These are phyloP conservation scores for Evansstolkia leycettana DNA, from an alignment of 495 filamentous ascomycete genomes.

Conservation along the genomic window DNA sequence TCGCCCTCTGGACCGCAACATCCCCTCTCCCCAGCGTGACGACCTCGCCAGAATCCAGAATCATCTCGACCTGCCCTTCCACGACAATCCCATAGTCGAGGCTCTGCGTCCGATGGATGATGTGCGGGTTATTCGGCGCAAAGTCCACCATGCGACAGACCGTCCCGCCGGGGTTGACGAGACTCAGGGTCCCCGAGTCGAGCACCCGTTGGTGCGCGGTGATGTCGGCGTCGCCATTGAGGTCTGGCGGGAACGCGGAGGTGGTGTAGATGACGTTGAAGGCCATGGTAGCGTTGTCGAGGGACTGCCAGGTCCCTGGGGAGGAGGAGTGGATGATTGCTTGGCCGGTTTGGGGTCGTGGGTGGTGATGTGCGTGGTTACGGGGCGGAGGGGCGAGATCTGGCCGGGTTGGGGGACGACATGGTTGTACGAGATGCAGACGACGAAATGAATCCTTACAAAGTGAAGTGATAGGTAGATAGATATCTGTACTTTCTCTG, in stretches of 20 bases:
- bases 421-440: no score
- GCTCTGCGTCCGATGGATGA: conserved; percentile 59
- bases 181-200: conserved; percentile 25
- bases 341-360: conserved; percentile 20
- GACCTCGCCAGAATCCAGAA: conserved; percentile 47
- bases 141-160: conserved; percentile 48
- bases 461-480: no score
- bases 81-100: conserved; percentile 69
- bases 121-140: conserved; percentile 48
- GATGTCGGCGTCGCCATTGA: conserved; percentile 38
- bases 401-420: no score
- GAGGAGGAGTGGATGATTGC: conserved; percentile 20
- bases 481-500: no score
- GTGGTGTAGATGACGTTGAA: conserved; percentile 37
- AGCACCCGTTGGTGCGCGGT: conserved; percentile 19
- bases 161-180: conserved; percentile 40
- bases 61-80: conserved; percentile 67
- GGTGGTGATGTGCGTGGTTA: conserved; percentile 28
- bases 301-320: conserved; percentile 7
- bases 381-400: conserved; percentile 16
- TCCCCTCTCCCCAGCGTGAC: conserved; percentile 58
- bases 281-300: conserved; percentile 11
- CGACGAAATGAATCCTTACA: no score
- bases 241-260: conserved; percentile 41
- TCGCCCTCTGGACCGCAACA: conserved; percentile 53